Conservation (phyloP, 495 filamentous ascomycete species). For the Hamigera avellanea region DNA sequence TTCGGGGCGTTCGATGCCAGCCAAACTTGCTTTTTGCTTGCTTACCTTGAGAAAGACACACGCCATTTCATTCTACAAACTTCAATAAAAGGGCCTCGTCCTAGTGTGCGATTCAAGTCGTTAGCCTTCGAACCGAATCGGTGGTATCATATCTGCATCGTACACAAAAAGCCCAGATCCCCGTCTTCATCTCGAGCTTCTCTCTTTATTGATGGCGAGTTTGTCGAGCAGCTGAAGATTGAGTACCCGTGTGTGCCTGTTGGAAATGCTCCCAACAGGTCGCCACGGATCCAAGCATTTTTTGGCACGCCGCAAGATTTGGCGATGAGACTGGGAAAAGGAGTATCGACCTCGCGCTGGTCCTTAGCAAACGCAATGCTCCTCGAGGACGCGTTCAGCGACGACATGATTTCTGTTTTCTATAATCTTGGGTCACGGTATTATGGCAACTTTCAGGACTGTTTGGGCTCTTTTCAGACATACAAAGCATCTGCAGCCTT, state of each 20-base stretch:
- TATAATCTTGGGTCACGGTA: constrained; percentile 84
- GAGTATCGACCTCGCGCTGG: constrained; percentile 68
- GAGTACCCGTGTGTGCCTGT: constrained; percentile 65
- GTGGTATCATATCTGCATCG: constrained; percentile 90
- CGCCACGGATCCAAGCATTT: constrained; percentile 75
- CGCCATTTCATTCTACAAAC: constrained; percentile 93
- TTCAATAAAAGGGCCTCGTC: constrained; percentile 71
- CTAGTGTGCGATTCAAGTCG: constrained; percentile 89
- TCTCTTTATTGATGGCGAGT: constrained; percentile 86
- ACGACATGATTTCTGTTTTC: constrained; percentile 85
- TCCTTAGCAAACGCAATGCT: constrained; percentile 82
- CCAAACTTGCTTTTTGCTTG: constrained; percentile 88
- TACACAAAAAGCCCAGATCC: constrained; percentile 67
- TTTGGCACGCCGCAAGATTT: constrained; percentile 88
- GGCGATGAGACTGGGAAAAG: constrained; percentile 66
- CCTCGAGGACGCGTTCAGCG: constrained; percentile 76
- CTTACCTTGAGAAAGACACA: constrained; percentile 92
- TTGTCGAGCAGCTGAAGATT: constrained; percentile 82
- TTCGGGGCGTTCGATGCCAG: constrained; percentile 91
- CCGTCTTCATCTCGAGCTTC: constrained; percentile 71
- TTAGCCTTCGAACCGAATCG: constrained; percentile 54
- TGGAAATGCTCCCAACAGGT: constrained; percentile 33
- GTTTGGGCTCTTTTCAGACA: constrained; percentile 90
- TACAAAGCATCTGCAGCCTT: constrained; percentile 90
- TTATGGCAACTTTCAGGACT: constrained; percentile 92